phyloP scores from a whole-genome alignment of 2,329 filamentous ascomycete genomes.

The Colletotrichum graminicola region DNA sequence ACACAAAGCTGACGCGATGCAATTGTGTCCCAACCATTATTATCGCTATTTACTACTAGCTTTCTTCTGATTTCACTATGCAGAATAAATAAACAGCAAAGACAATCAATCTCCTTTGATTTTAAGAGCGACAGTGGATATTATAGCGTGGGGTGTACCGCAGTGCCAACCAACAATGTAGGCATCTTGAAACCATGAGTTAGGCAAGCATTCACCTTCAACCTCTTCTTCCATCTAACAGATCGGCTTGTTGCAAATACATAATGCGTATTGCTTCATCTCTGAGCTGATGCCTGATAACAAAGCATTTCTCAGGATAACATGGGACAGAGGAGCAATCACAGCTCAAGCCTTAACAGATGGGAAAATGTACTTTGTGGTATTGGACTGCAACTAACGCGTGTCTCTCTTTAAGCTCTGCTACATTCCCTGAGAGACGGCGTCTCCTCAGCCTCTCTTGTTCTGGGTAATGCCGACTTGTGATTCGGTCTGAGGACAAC shows the following conservation, averaged over 20 bases:
- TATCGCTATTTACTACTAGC: not conserved
- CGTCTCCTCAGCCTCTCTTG: not conserved
- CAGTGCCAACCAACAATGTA: not conserved
- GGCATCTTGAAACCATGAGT: too few relatives aligned
- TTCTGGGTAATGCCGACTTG: not conserved
- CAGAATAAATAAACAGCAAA: not conserved
- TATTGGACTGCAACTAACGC: not conserved
- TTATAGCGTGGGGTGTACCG: too few relatives aligned
- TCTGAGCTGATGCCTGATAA: not conserved
- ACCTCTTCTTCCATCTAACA: not conserved
- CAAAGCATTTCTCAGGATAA: not conserved
- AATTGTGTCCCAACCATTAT: not conserved
- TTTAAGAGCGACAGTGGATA: too few relatives aligned
- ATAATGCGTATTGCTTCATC: not conserved
- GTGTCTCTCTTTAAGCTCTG: not conserved
- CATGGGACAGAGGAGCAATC: not conserved
- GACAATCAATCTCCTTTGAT: not conserved
- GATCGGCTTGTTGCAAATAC: not conserved
- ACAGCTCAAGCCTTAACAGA: not conserved
- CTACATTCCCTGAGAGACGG: not conserved
- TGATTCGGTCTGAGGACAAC: not conserved
- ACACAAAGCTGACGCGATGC: not conserved
- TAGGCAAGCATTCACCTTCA: not conserved
- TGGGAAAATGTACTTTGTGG: not conserved
- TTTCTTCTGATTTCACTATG: not conserved